Evolutionary conservation across 352 stramenopile genomes (phyloP), one percentile per base, ranked within the genome.

Genomic region (Phytopythium boreale): DNA sequence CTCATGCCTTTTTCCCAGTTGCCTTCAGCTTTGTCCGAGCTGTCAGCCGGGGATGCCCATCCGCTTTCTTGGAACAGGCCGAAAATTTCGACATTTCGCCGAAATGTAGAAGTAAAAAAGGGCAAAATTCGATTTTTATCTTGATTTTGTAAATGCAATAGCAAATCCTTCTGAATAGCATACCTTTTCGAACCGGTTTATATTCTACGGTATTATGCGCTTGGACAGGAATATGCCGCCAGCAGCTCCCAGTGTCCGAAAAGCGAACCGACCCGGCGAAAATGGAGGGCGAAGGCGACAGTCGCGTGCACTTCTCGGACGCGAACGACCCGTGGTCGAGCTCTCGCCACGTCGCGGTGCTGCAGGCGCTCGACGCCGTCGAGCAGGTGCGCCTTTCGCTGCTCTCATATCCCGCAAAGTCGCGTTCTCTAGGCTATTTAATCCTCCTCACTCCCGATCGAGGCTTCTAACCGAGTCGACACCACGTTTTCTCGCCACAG

Each of bases 271-370:
- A 2, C 5, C 34, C 41, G 34, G 57, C 10, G 4, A 68, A 46
- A 15, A 90, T 89, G 80, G 79, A 90, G 52, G 67, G 70, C 49
- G 79, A 89, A 59, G 64, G 84, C 51, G 82, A 92, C 62, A 85
- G 82, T 52, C 84, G 82, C 67, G 84, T 93, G 70, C 84, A 93
- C 57, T 93, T 93, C 63, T 90, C 80, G 51, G 84, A 93, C 60
- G 81, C 67, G 41, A 78, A 41, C 47, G 80, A 88, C 61, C 78
- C 84, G 37, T 92, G 82, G 80, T 82, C 82, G 26, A 85, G 76
- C 61, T 80, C 81, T 6, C 80, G 87, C 56, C 83, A 95, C 67
- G 83, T 87, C 15, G 81, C 71, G 8, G 86, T 95, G 65, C 76
- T 95, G 46, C 82, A 92, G 59, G 77, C 84, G 36, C 82, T 95